A percentile compares a stretch with the other conserved stretches of the same genome.
Conservation (phyloP, 441 rosid genomes). For the Theobroma grandiflorum region DNA sequence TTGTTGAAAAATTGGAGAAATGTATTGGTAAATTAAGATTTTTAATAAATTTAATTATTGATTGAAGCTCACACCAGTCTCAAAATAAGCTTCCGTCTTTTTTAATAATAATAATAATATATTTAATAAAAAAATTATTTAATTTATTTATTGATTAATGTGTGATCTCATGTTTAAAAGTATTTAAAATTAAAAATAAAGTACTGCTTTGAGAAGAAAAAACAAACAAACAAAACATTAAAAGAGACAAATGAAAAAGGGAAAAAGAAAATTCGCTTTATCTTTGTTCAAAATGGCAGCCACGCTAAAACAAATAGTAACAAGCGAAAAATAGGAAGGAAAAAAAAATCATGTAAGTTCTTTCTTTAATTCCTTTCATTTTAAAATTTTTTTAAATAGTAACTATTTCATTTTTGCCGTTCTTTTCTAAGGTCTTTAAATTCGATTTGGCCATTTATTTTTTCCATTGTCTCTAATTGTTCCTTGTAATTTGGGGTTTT, state of each 20-base stretch:
- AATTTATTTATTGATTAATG: too few species aligned
- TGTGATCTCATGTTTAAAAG: too few species aligned
- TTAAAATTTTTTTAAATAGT: not conserved
- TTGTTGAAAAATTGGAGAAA: too few species aligned
- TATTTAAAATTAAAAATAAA: too few species aligned
- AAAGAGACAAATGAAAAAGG: not conserved
- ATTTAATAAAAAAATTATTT: too few species aligned
- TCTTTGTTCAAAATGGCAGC: not conserved
- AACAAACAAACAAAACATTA: not conserved
- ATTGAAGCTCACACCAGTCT: too few species aligned
- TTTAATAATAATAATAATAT: too few species aligned
- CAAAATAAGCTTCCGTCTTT: too few species aligned
- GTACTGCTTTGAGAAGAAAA: too few species aligned
- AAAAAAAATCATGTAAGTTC: not conserved
- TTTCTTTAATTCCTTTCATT: not conserved
- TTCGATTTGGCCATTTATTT: conserved; percentile 10
- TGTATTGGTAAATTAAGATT: too few species aligned
- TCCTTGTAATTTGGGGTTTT: not conserved
- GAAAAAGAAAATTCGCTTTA: not conserved
- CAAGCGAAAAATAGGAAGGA: not conserved
- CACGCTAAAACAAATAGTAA: not conserved
- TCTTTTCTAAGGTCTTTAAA: not conserved
- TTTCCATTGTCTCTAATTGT: not conserved
- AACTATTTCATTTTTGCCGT: not conserved
- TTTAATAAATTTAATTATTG: too few species aligned